Evolutionary conservation across 2,329 filamentous ascomycete species (phyloP).

Genomic region (Exserohilum turcica): DNA sequence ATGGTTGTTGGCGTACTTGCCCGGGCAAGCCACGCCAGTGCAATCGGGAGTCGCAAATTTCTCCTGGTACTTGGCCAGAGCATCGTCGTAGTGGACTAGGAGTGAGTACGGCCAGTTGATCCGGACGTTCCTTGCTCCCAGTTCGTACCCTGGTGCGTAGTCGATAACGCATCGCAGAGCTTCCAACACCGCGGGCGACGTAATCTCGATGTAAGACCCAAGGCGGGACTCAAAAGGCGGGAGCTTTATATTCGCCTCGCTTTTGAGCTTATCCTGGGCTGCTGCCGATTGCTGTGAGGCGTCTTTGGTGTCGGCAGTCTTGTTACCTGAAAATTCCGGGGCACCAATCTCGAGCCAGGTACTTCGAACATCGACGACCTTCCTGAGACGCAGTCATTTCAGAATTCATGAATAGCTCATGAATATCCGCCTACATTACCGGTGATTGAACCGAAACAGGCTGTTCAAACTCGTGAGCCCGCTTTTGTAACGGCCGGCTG

Average conservation of each 20-base stretch:
- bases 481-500: background rate
- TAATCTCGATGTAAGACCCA: background rate
- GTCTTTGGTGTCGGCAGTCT: background rate
- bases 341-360: background rate
- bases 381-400: background rate
- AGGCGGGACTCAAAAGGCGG: background rate
- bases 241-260: background rate
- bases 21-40: background rate
- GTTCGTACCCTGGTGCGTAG: background rate
- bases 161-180: background rate
- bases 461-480: background rate
- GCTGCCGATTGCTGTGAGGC: background rate
- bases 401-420: background rate
- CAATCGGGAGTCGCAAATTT: background rate
- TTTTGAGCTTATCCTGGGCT: background rate
- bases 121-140: background rate
- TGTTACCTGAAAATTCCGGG: background rate
- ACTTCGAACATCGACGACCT: background rate
- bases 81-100: background rate
- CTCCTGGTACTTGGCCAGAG: background rate
- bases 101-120: background rate
- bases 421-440: background rate
- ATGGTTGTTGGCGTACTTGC: background rate
- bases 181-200: background rate
- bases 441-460: background rate